Evolutionary conservation across 768 basidiomycete species (phyloP), one percentile per base, ranked within the genome.

Genomic region (Rhizopogon sp.): DNA sequence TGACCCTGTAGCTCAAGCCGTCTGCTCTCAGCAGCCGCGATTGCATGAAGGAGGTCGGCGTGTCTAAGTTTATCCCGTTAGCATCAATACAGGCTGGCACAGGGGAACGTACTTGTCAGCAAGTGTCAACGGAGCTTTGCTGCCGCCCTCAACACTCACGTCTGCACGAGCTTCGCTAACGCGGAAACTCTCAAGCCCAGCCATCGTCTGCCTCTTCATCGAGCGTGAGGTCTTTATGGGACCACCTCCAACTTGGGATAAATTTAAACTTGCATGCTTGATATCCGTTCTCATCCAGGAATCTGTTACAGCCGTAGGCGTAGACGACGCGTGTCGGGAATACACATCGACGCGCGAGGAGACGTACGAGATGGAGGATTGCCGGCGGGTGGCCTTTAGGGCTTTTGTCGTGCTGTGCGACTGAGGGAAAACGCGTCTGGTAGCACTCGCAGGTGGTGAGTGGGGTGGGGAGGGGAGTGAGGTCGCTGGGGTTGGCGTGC

Each of bases 21-120:
- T 66, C 84, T 87, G 0, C 87, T 81, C 66, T 93, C 91, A 59
- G 93, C 92, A 70, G 91, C 89, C 0, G 91, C 90, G 50, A 93
- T 93, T 56, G 87, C 86, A 31, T 80, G 86, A n/a, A 93, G 72
- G 2, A 93, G 72, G 53, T 92, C 90, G 6, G 85, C 82, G 62
- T 93, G 88, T 63, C 91, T 93, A 58, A n/a, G n/a, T 33, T 33
- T 49, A 22, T 35, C 22, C 31, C 31, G 46, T 49, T 49, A 22
- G 14, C 22, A 49, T 49, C 35, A 49, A 25, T 49, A 22, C 20
- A 16, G 22, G 35, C 0, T 37, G 14, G 22, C 20, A 10, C 41
- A 54, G 33, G 20, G 7, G 33, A 4, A 77, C 83, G 56, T 64
- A 90, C 88, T 83, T 87, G 71, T 91, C 90, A 47, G 81, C 79